Conservation (phyloP, 768 basidiomycete species). For the Rhodotorula diobovata region DNA sequence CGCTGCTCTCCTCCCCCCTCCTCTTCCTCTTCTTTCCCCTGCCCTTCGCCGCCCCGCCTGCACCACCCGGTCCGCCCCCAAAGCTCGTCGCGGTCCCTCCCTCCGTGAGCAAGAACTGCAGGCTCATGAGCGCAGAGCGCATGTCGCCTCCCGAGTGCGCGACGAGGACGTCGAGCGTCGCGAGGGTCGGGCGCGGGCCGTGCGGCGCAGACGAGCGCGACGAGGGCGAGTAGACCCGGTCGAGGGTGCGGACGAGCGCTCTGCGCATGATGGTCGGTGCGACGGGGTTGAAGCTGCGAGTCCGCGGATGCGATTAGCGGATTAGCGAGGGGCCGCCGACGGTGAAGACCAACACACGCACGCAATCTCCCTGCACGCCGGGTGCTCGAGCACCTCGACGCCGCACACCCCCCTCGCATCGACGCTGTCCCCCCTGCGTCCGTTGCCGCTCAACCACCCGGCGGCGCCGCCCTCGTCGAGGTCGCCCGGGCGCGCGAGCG, state of each 20-base stretch:
- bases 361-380: conserved; percentile 75
- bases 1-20: conserved; percentile 41
- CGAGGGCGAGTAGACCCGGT: conserved; percentile 45
- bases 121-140: conserved; percentile 82
- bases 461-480: conserved; percentile 46
- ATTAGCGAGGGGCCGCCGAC: neutral
- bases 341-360: conserved; percentile 49
- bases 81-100: conserved; percentile 9
- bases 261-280: conserved; percentile 77
- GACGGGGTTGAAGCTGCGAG: conserved; percentile 78
- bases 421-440: conserved; percentile 56
- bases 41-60: conserved; percentile 44
- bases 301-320: no score
- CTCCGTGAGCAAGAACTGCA: conserved; percentile 69
- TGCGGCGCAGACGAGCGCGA: conserved; percentile 58
- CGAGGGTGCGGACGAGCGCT: conserved; percentile 58
- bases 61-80: conserved; percentile 40
- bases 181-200: conserved; percentile 42
- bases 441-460: conserved; percentile 46
- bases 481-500: conserved; percentile 57
- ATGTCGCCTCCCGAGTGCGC: conserved; percentile 84
- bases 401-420: conserved; percentile 70
- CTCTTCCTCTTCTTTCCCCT: conserved; percentile 46
- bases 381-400: conserved; percentile 62
- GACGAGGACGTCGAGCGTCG: conserved; percentile 68